Evolutionary conservation across 2,329 filamentous ascomycete species (phyloP), one percentile per base, ranked within the genome.

Genomic region (Alternaria conjuncta): DNA sequence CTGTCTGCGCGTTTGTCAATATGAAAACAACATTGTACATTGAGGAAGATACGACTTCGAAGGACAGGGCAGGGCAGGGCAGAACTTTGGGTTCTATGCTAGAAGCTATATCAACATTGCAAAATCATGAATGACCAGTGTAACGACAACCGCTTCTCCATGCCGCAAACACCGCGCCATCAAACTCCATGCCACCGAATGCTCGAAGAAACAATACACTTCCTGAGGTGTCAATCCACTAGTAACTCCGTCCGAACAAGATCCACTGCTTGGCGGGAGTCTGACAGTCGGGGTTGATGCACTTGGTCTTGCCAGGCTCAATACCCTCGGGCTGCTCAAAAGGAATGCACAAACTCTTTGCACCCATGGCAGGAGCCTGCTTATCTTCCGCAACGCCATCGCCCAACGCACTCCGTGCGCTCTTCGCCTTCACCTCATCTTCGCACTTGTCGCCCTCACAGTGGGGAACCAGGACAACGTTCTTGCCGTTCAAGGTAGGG

Each of bases 341-440:
- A 53, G 90, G 90, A 83, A 92, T 92, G 76, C 90, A 93, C 76
- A 93, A 83, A 73, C 86, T 89, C 84, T 93, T 93, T 64, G 90
- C 90, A 49, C 90, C 90, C 90, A 93, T 93, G 65, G 87, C 89
- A 62, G 90, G 90, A 58, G 89, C 90, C 70, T 87, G 87, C 74
- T 90, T 85, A 87, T 96, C 89, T 85, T 95, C 81, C 82, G 88
- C 81, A 80, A 90, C 89, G 84, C 92, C 91, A 84, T 83, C 82
- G 26, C 84, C 88, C 58, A 89, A 86, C 61, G 89, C 90, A 72
- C 90, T 92, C 68, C 91, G 90, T 46, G 92, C 93, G 67, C 93
- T 97, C 78, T 94, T 86, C 60, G 96, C 93, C 88, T 98, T 98
- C 84, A 98, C 93, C 80, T 93, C 89, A 74, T 97, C 95, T 82